phyloP scores from a whole-genome alignment of 176 grass and related monocot genomes.

The Aegilops sharonensis region DNA sequence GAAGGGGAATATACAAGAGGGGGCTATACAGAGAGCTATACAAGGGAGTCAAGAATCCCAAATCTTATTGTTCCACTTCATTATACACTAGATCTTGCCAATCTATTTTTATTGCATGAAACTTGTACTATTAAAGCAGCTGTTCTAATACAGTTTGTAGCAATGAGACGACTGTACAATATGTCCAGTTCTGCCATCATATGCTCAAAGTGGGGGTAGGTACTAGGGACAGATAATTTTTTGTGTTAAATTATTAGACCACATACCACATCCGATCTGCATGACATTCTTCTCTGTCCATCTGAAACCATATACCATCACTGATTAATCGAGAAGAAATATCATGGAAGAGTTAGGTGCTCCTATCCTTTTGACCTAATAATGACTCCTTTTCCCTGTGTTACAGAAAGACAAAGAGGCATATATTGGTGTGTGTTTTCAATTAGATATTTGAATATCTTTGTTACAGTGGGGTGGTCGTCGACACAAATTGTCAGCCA shows the following conservation, averaged over 20 bases:
- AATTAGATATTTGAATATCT: not conserved
- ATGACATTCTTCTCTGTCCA: not conserved
- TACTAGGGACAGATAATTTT: not conserved
- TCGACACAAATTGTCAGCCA: not conserved
- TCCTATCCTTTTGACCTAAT: constrained; percentile 12
- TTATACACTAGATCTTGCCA: not conserved
- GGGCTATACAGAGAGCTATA: not conserved
- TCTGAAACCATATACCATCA: constrained; percentile 3
- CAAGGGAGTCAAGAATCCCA: not conserved
- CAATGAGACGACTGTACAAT: constrained; percentile 1
- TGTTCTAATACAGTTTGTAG: not conserved
- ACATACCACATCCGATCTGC: not conserved
- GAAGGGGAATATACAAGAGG: not conserved
- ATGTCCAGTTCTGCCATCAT: not conserved
- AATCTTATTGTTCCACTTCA: constrained; percentile 14
- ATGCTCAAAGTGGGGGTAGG: not conserved
- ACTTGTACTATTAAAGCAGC: not conserved
- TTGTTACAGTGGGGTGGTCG: constrained; percentile 6
- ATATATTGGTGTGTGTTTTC: constrained; percentile 19
- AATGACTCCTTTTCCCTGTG: not conserved
- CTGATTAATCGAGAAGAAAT: constrained; percentile 26
- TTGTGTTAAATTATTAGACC: not conserved
- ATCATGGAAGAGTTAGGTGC: constrained; percentile 15
- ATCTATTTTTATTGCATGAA: not conserved
- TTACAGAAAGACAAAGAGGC: constrained; percentile 1